phyloP scores from a whole-genome alignment of 2,329 filamentous ascomycete genomes.

The Aspergillus sp. region DNA sequence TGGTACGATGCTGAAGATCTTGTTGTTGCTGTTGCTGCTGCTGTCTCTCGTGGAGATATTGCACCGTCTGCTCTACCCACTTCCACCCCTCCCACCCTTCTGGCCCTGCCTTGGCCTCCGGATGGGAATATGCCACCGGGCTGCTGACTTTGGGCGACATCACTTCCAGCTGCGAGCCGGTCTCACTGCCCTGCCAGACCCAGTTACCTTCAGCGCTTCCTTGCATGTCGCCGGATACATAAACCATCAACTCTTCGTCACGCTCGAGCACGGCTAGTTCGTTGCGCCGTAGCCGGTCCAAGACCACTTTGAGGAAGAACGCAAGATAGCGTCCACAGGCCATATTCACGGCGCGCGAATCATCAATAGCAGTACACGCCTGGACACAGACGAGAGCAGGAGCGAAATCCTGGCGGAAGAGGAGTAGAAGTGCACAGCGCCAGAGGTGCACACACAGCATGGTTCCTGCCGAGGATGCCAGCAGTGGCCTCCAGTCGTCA shows the following conservation, averaged over 20 bases:
- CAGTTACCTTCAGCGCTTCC: slow-evolving; percentile 75
- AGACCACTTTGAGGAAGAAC: slow-evolving; percentile 74
- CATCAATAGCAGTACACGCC: slow-evolving; percentile 69
- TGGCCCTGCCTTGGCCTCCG: slow-evolving; percentile 55
- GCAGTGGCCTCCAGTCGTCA: slow-evolving; percentile 55
- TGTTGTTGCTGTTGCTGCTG: slow-evolving; percentile 29
- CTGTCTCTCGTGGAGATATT: slow-evolving; percentile 46
- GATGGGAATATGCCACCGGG: slow-evolving; percentile 18
- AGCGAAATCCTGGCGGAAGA: slow-evolving; percentile 72
- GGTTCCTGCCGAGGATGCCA: slow-evolving; percentile 69
- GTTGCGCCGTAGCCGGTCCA: slow-evolving; percentile 55
- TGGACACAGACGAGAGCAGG: slow-evolving; percentile 73
- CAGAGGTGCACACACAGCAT: slow-evolving; percentile 83
- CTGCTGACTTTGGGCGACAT: slow-evolving; percentile 24
- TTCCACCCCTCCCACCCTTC: slow-evolving; percentile 81
- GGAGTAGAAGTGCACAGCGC: slow-evolving; percentile 78
- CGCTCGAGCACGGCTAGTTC: slow-evolving; percentile 51
- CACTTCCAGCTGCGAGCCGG: slow-evolving; percentile 39
- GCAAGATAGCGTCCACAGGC: slow-evolving; percentile 79
- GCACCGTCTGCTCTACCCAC: slow-evolving; percentile 65
- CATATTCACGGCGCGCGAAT: slow-evolving; percentile 70
- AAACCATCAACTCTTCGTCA: slow-evolving; percentile 87
- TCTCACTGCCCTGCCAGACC: slow-evolving; percentile 73
- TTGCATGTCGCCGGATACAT: slow-evolving; percentile 84
- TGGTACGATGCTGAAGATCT: slow-evolving; percentile 38